Evolutionary conservation across 2,329 filamentous ascomycete genomes (phyloP), one percentile per base, ranked within the genome.

Genomic region (Cordyceps javanica): DNA sequence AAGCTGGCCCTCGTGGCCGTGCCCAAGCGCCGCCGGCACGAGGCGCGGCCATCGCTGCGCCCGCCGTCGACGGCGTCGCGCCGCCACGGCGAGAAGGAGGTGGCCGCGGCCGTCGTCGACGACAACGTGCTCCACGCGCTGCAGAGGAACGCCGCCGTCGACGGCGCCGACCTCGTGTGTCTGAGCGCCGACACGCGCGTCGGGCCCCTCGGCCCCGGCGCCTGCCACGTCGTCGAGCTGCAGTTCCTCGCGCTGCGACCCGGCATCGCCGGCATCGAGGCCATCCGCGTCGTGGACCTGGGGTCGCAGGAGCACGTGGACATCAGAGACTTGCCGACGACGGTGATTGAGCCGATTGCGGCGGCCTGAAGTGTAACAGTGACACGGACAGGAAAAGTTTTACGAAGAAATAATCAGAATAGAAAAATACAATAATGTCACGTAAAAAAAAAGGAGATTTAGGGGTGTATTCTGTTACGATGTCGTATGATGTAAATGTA

Each of bases 261-360:
- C 49, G 90, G 89, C 0, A 79, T 90, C 32, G 77, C 90, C 30
- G 79, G 80, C n/a, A 70, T 93, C 3, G 89, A 92, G 64, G 85
- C 86, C 2, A 77, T 93, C 21, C 77, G 88, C 51, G 82, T 93
- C 1, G 78, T 92, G 3, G 90, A 94, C 69, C 68, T 93, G 60
- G 82, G 77, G 23, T 88, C 83, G 34, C 86, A 90, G 66, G 88
- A 92, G 72, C 87, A 89, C 66, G 86, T 90, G 3, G 89, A 93
- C 69, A 85, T 92, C 56, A 80, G 82, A 60, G 87, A 93, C 60
- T 68, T 94, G 62, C 90, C 90, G 0, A 84, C 81, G 45, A 82
- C 91, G 64, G 72, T 90, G 55, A 78, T 87, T 16, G 72, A 76
- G 59, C 68, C 70, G 23, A 63, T 63, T 19, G 65, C 62, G 23